Evolutionary conservation across 2,329 filamentous ascomycete genomes (phyloP), one percentile per base, ranked within the genome.

Genomic region (Penicillium sp.): DNA sequence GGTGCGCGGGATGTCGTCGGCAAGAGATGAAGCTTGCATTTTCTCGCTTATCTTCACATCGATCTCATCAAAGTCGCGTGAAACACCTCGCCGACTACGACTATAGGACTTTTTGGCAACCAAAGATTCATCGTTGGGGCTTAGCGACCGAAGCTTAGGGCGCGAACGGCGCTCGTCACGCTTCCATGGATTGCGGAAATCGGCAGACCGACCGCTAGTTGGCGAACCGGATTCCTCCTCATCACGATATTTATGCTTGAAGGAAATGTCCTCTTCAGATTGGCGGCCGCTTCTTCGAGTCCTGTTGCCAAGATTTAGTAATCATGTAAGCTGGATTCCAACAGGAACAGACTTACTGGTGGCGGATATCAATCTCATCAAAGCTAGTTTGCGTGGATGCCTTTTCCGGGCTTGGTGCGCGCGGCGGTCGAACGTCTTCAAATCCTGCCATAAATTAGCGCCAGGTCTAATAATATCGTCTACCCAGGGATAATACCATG

Each of bases 401-500:
- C 22, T 68, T 60, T 37, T 68, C 66, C n/a, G 68, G 65, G 47
- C 62, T 67, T 11, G 69, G 68, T 48, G 63, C 64, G 31, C 62
- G 70, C 24, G 70, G 68, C 31, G 66, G 62, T 31, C 67, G 68
- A 29, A 47, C 41, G 13, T 51, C 49, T 37, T 68, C 64, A 44
- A 61, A 73, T 21, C 67, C 72, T 74, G 47, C n/a, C 41, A 16
- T 31, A 27, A 21, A 45, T 60, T 43, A 63, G 55, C 43, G 5
- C 21, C 16, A n/a, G 4, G 2, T 31, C 35, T 10, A 7, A 26
- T 3, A 8, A 9, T n/a, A 2, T 6, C 13, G 5, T 16, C 3
- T n/a, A n/a, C 33, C 26, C 11, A 21, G 37, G 8, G 75, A n/a
- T 8, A 64, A 53, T 63, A 91, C 90, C 92, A 75, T 96, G 91